A percentile compares a stretch with the other conserved stretches of the same genome.
phyloP scores from a whole-genome alignment of 495 filamentous ascomycete species.

The Podospora comata region DNA sequence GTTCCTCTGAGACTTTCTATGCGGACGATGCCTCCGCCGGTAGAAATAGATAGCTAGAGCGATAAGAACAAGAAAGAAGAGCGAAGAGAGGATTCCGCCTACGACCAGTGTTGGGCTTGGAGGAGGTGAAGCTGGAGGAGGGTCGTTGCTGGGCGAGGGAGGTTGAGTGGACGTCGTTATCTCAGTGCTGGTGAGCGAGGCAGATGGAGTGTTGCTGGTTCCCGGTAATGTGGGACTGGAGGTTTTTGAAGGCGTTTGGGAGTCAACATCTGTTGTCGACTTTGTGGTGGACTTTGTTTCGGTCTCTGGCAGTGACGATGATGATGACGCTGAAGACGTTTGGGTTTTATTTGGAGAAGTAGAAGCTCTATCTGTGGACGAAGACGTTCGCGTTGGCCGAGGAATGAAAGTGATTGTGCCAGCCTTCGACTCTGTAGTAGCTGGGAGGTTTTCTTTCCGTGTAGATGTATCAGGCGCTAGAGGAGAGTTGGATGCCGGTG shows the following conservation, averaged over 20 bases:
- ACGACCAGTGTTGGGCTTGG: background rate
- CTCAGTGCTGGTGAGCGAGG: background rate
- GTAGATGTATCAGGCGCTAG: background rate
- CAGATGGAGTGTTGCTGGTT: background rate
- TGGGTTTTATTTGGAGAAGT: background rate
- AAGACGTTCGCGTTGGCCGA: background rate
- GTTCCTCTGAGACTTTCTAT: background rate
- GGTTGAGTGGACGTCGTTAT: background rate
- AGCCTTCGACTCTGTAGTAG: background rate
- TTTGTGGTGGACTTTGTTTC: background rate
- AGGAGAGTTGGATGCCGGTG: background rate
- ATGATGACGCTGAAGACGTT: background rate
- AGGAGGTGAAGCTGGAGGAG: background rate
- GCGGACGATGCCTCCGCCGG: background rate
- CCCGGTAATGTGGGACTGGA: background rate
- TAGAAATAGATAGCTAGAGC: background rate
- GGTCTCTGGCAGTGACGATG: background rate
- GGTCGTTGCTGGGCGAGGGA: too few species aligned
- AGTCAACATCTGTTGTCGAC: background rate
- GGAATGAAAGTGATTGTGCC: background rate
- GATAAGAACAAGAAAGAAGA: background rate
- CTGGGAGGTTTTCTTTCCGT: background rate
- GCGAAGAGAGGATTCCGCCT: background rate
- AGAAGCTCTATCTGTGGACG: background rate
- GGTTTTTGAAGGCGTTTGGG: background rate